Evolutionary conservation across 2,329 filamentous ascomycete species (phyloP).

Genomic region (Peltaster fructicola): DNA sequence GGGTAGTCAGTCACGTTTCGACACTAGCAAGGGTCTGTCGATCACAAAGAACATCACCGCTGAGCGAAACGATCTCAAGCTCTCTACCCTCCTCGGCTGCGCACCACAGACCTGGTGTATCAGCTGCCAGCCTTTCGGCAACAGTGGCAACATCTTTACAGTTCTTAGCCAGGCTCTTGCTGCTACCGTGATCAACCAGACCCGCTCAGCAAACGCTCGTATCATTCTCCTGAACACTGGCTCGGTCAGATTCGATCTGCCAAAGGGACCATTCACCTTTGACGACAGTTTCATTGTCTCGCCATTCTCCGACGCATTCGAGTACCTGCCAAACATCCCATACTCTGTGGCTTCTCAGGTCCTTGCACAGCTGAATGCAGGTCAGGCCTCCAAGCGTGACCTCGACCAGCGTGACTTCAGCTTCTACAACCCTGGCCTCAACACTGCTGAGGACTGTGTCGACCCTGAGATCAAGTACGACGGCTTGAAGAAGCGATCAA

Average conservation of each 20-base stretch:
- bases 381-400: constrained; percentile 19
- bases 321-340: constrained; percentile 36
- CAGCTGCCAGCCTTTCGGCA: constrained; percentile 35
- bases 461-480: constrained; percentile 25
- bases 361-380: constrained; percentile 27
- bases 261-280: constrained; percentile 44
- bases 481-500: constrained; percentile 12
- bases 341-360: constrained; percentile 28
- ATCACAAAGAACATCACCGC: constrained; percentile 34
- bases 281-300: constrained; percentile 37
- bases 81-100: constrained; percentile 23
- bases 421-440: constrained; percentile 18
- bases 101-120: constrained; percentile 31
- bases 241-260: constrained; percentile 42
- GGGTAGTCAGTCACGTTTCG: constrained; percentile 32
- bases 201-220: constrained; percentile 32
- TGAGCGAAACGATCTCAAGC: constrained; percentile 34
- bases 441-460: constrained; percentile 27
- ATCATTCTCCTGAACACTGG: constrained; percentile 45
- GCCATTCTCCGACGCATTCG: constrained; percentile 36
- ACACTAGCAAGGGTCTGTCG: constrained; percentile 29
- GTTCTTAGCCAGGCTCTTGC: constrained; percentile 35
- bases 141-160: constrained; percentile 37
- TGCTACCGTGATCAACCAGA: constrained; percentile 34
- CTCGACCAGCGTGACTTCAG: constrained; percentile 17